Percentiles rank a stretch among this genome's conserved stretches.
phyloP scores from a whole-genome alignment of 306 rosid species.

The Vigna mungo region DNA sequence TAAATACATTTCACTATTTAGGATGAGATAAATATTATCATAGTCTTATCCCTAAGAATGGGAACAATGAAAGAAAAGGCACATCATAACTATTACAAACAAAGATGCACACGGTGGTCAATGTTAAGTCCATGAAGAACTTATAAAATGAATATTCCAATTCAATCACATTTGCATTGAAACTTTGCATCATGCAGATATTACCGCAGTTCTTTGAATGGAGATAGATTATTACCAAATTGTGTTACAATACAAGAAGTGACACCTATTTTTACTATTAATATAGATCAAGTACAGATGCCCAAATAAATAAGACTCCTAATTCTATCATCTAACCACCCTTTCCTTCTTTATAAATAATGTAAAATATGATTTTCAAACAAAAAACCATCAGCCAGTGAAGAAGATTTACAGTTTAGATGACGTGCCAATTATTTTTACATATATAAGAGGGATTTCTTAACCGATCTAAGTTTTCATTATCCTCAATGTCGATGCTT shows the following conservation, averaged over 20 bases:
- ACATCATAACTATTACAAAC: background rate
- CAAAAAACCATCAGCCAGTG: background rate
- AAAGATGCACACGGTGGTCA: background rate
- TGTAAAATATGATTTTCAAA: background rate
- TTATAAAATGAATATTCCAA: conserved; percentile 2
- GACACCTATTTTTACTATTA: conserved; percentile 3
- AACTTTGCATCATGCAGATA: background rate
- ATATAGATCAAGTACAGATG: background rate
- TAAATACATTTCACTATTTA: conserved; percentile 33
- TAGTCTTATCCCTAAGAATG: conserved; percentile 3
- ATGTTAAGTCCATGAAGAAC: background rate
- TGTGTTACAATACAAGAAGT: background rate
- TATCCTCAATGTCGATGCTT: background rate
- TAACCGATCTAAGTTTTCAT: background rate
- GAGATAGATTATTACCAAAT: background rate
- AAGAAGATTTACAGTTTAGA: background rate
- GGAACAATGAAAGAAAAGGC: conserved; percentile 13
- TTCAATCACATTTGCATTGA: background rate
- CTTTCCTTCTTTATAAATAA: conserved; percentile 3
- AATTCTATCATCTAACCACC: background rate
- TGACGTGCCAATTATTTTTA: background rate
- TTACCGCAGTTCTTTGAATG: background rate
- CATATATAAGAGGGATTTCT: background rate
- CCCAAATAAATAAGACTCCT: background rate
- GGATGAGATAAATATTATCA: conserved; percentile 7